Evolutionary conservation across 2,329 filamentous ascomycete species (phyloP).

Genomic region (Alternaria sp.): DNA sequence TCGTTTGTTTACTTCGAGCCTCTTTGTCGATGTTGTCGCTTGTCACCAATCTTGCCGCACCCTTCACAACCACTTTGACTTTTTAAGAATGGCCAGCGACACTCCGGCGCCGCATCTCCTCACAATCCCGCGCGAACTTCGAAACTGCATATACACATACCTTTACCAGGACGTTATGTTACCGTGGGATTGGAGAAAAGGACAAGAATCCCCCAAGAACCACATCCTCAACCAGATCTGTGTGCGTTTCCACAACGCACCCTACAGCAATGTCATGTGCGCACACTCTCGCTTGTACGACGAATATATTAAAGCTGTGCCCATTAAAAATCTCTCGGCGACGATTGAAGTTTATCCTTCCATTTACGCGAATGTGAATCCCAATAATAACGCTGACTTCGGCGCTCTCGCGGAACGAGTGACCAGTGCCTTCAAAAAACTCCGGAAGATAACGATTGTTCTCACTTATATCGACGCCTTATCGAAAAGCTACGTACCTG

Average conservation of each 20-base stretch:
- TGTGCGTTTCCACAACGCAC: slow-evolving; percentile 72
- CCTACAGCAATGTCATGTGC: slow-evolving; percentile 72
- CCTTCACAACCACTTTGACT: background rate
- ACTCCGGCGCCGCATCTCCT: background rate
- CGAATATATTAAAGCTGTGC: slow-evolving; percentile 64
- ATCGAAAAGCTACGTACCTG: background rate
- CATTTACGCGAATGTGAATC: background rate
- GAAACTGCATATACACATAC: slow-evolving; percentile 1
- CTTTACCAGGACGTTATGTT: background rate
- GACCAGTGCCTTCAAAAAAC: background rate
- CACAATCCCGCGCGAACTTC: slow-evolving; percentile 5
- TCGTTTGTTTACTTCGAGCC: background rate
- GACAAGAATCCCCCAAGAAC: background rate
- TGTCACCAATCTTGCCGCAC: background rate
- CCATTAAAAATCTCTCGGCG: background rate
- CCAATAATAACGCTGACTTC: background rate
- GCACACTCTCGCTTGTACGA: slow-evolving; percentile 80
- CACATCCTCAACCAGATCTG: slow-evolving; percentile 62
- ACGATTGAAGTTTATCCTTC: background rate
- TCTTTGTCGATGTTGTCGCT: background rate
- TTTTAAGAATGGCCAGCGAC: background rate
- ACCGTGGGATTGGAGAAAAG: background rate
- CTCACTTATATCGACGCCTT: background rate
- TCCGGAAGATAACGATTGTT: background rate
- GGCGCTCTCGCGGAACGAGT: background rate